A percentile compares a stretch with the other conserved stretches of the same genome.
These are phyloP conservation scores for Cochlearia excelsa DNA, from an alignment of 345 rosid genomes.

Conservation along the genomic window DNA sequence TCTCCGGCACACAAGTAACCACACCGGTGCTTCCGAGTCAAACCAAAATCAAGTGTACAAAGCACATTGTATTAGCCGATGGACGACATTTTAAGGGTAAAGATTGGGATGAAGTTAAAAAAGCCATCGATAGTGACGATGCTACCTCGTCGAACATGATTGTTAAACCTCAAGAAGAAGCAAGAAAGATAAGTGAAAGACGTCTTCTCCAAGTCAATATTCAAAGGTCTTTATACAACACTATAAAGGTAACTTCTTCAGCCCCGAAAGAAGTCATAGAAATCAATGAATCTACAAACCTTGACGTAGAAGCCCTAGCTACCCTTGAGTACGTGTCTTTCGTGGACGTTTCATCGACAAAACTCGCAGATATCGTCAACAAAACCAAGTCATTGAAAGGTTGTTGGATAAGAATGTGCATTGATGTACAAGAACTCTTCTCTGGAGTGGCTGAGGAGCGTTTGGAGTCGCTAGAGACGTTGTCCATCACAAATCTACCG, in stretches of 20 bases:
- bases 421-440: slow-evolving; percentile 31
- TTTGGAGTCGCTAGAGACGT: slow-evolving; percentile 36
- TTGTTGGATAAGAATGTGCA: slow-evolving; percentile 44
- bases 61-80: slow-evolving; percentile 29
- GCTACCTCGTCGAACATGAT: slow-evolving; percentile 9
- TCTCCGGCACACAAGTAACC: slow-evolving; percentile 38
- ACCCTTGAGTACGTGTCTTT: slow-evolving; percentile 34
- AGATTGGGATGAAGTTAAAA: slow-evolving; percentile 17
- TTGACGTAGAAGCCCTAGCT: slow-evolving; percentile 20
- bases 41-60: slow-evolving; percentile 22
- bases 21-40: slow-evolving; percentile 26
- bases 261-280: slow-evolving; percentile 25
- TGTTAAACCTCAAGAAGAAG: slow-evolving; percentile 18
- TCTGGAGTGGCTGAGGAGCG: slow-evolving; percentile 25
- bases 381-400: slow-evolving; percentile 28
- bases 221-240: background rate
- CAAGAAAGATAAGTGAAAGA: background rate
- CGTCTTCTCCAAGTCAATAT: slow-evolving; percentile 13
- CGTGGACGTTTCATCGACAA: slow-evolving; percentile 29
- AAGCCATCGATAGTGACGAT: background rate
- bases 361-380: slow-evolving; percentile 36
- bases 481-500: slow-evolving; percentile 42
- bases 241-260: slow-evolving; percentile 1
- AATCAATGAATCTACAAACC: slow-evolving; percentile 40
- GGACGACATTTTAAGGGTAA: slow-evolving; percentile 18